phyloP scores from a whole-genome alignment of 495 filamentous ascomycete genomes.

The Annulohypoxylon bovei region DNA sequence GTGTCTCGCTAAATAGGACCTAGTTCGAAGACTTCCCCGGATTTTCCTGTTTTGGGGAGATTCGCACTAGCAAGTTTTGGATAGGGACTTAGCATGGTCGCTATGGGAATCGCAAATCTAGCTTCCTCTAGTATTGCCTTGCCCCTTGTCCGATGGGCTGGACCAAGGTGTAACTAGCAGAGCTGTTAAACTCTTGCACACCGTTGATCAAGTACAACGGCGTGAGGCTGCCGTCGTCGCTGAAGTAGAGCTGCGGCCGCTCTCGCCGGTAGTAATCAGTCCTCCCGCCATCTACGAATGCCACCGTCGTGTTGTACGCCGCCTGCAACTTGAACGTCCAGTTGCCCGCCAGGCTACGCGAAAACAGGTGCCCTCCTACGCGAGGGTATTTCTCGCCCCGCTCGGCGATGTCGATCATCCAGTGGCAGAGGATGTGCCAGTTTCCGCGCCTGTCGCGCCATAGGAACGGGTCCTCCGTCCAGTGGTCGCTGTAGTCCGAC shows the following conservation, averaged over 20 bases:
- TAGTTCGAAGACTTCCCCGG: background rate
- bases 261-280: conserved; percentile 50
- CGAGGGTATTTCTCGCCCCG: conserved; percentile 50
- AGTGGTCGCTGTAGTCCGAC: conserved; percentile 36
- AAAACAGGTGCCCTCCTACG: conserved; percentile 51
- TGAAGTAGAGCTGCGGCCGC: conserved; percentile 54
- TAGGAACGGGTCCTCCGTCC: conserved; percentile 53
- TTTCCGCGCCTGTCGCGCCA: conserved; percentile 55
- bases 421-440: conserved; percentile 53
- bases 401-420: conserved; percentile 48
- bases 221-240: conserved; percentile 52
- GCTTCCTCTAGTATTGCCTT: conserved; percentile 20
- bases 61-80: too few relatives aligned
- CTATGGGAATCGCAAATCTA: conserved; percentile 16
- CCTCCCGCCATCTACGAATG: conserved; percentile 48
- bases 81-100: too few relatives aligned
- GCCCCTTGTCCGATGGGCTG: conserved; percentile 31
- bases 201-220: conserved; percentile 52
- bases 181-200: conserved; percentile 56
- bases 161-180: conserved; percentile 48
- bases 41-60: background rate
- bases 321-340: conserved; percentile 52
- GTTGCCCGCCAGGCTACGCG: conserved; percentile 48
- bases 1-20: background rate
- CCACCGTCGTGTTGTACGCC: conserved; percentile 51